Conservation (phyloP, 1,139 yeast species). For the Taphrina wiesneri region DNA sequence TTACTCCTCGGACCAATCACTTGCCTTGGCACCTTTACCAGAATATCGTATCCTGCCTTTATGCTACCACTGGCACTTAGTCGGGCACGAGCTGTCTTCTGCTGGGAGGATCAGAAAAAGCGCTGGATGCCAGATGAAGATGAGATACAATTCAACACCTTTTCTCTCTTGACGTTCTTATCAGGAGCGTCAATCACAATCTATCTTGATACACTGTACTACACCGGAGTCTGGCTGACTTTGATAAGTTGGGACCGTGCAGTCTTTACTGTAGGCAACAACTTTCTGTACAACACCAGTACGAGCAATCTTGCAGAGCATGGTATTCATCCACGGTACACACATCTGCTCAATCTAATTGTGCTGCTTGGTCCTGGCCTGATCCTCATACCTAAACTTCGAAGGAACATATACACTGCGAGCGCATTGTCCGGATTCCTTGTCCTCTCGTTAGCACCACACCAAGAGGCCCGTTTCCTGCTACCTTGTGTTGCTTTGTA, state of each 20-base stretch:
- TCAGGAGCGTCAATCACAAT: conserved; percentile 51
- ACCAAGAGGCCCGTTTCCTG: conserved; percentile 86
- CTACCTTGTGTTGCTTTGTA: conserved; percentile 73
- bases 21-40: conserved; percentile 73
- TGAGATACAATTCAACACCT: neutral
- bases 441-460: conserved; percentile 71
- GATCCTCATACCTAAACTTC: conserved; percentile 42
- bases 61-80: conserved; percentile 49
- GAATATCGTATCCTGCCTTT: conserved; percentile 81
- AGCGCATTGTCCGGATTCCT: conserved; percentile 55
- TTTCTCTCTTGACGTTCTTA: conserved; percentile 37
- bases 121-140: conserved; percentile 45
- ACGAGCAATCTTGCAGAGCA: conserved; percentile 65
- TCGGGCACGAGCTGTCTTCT: conserved; percentile 43
- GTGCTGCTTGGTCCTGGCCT: conserved; percentile 76
- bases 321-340: conserved; percentile 78
- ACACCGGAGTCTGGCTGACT: conserved; percentile 37
- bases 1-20: conserved; percentile 56
- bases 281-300: conserved; percentile 66
- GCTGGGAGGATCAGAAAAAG: conserved; percentile 41
- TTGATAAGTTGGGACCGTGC: conserved; percentile 41
- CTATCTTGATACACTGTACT: conserved; percentile 56
- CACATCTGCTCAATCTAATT: conserved; percentile 77
- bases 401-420: neutral
- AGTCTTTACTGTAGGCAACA: conserved; percentile 74